Percentiles rank a stretch among this genome's conserved stretches.
These are phyloP conservation scores for Xylaria multiplex DNA, from an alignment of 2,329 filamentous ascomycete species.

Conservation along the genomic window DNA sequence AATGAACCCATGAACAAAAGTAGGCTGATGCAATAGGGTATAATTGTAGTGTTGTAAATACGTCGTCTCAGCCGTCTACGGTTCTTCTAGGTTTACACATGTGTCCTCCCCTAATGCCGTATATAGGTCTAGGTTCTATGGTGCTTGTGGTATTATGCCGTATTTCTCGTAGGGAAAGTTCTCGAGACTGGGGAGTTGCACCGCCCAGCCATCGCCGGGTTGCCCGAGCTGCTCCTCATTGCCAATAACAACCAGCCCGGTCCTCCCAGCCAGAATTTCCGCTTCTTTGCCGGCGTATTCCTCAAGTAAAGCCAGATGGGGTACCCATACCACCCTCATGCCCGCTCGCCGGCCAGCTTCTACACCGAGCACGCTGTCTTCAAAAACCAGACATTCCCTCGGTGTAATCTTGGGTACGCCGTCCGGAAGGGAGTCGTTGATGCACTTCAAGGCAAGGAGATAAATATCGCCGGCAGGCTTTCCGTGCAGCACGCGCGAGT, in stretches of 20 bases:
- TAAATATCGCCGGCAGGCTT: conserved; percentile 82
- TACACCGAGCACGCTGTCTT: conserved; percentile 77
- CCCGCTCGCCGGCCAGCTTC: conserved; percentile 76
- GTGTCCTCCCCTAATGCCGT: conserved; percentile 3
- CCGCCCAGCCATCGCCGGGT: conserved; percentile 53
- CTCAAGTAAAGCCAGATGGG: conserved; percentile 65
- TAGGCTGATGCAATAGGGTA: too few relatives aligned
- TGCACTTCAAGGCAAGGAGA: conserved; percentile 70
- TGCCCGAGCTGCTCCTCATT: conserved; percentile 50
- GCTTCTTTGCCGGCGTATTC: conserved; percentile 49
- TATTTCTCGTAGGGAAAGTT: conserved; percentile 53
- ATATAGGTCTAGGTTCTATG: neutral
- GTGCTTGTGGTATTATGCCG: conserved; percentile 41
- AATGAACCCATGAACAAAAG: too few relatives aligned
- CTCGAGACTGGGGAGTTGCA: conserved; percentile 50
- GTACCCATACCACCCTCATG: conserved; percentile 78
- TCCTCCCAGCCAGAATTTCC: conserved; percentile 49
- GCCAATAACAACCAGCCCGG: conserved; percentile 43
- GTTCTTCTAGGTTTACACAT: conserved; percentile 3
- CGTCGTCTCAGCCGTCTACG: neutral
- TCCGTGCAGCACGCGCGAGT: conserved; percentile 69
- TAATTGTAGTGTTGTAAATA: too few relatives aligned
- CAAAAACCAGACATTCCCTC: conserved; percentile 77
- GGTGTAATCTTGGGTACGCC: conserved; percentile 63
- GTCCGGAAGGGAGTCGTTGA: conserved; percentile 66